Base-by-base conservation (phyloP, 202 grass and related monocot genomes). In the Bolboschoenoplectus hybrid region DNA sequence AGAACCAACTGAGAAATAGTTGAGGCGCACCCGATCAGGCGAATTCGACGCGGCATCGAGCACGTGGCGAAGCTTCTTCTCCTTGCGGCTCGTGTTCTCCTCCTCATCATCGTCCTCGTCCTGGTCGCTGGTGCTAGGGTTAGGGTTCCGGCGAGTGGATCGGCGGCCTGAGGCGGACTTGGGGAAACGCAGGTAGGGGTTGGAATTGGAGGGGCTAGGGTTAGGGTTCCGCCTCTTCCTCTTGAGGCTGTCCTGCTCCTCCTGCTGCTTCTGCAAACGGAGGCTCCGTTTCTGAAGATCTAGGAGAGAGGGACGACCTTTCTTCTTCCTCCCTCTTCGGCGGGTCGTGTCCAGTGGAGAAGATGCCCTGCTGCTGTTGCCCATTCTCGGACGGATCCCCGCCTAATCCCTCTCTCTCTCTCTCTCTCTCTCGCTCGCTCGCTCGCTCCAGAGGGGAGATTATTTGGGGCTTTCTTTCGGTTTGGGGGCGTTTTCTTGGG, bases 11-110 rank as follows among this genome's bases (percentile, higher is more conserved):
- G 65, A 87, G 58, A 57, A 49, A 79, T 76, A 94, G 88, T 88
- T 64, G 75, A 71, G 67, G 35, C 53, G 80, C 39, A 80, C 77
- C 46, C 90, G 88, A 84, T 83, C 36, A 11, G 64, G 65, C 38
- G 41, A 70, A 46, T 73, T 61, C 9, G 80, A 32, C 2, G 19
- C 38, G 4, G 65, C 46, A 62, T 74, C 73, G 34, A 47, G 51
- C 67, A 94, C 90, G 67, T 89, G 90, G 17, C 93, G 90, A 17
- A 94, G 82, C 89, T 94, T 94, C 90, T 88, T 94, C 88, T 94
- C 90, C 77, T 91, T 89, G 17, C 93, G 88, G 44, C 66, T 74
- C 2, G 32, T 5, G 17, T 62, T 81, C 63, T 86, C 90, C 39
- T 94, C 89, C 16, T 89, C 91, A 13, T 78, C 92, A 6, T 89